phyloP scores from a whole-genome alignment of 148 eudicot genomes.

The Cornus suecica region DNA sequence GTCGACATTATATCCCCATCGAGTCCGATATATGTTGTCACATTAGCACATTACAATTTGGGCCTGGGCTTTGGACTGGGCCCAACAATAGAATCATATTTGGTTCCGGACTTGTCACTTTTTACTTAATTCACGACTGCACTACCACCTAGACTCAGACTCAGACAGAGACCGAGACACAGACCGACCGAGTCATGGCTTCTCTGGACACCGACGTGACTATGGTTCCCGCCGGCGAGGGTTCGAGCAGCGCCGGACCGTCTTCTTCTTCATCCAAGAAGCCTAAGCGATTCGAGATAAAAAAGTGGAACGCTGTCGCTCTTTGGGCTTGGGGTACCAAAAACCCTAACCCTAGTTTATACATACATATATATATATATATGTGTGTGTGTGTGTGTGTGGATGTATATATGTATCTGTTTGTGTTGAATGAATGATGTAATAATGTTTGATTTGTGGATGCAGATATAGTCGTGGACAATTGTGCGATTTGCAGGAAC shows the following conservation, averaged over 20 bases:
- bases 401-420: neutral
- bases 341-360: neutral
- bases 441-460: neutral
- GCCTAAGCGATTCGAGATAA: slow-evolving; percentile 82
- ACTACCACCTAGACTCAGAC: too few species aligned
- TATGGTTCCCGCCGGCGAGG: slow-evolving; percentile 49
- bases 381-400: neutral
- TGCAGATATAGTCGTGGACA: slow-evolving; percentile 85
- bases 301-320: slow-evolving; percentile 96
- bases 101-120: too few species aligned
- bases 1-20: too few species aligned
- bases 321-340: slow-evolving; percentile 93
- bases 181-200: slow-evolving; percentile 16
- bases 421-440: neutral
- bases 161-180: too few species aligned
- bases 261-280: slow-evolving; percentile 46
- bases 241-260: slow-evolving; percentile 24
- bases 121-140: too few species aligned
- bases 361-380: neutral
- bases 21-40: too few species aligned
- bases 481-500: slow-evolving; percentile 89
- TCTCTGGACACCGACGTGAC: slow-evolving; percentile 44
- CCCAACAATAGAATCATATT: too few species aligned
- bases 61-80: too few species aligned
- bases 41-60: too few species aligned